Conservation (phyloP, 305 asterid genomes). For the Rubia balearica region DNA sequence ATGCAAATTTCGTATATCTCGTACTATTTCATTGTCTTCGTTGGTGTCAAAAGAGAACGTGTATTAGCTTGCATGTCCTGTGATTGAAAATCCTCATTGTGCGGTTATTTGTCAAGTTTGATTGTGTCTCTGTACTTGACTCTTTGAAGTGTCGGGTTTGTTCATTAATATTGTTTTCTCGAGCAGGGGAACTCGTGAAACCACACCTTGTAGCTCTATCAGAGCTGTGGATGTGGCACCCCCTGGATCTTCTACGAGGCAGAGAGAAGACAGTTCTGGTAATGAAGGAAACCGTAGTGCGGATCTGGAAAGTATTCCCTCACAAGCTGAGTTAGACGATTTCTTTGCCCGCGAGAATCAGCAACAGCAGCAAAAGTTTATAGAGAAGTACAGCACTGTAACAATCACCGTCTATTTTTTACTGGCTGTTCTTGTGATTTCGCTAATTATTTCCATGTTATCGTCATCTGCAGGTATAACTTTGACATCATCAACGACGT, state of each 20-base stretch:
- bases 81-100: neutral
- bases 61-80: neutral
- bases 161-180: slow-evolving; percentile 1
- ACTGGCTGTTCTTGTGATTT: neutral
- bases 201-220: slow-evolving; percentile 56
- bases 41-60: neutral
- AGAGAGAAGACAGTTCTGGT: slow-evolving; percentile 21
- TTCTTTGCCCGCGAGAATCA: slow-evolving; percentile 54
- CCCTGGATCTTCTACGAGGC: slow-evolving; percentile 57
- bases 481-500: slow-evolving; percentile 54
- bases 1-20: neutral
- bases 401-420: neutral
- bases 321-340: slow-evolving; percentile 56
- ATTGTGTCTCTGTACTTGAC: neutral
- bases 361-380: slow-evolving; percentile 41
- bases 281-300: slow-evolving; percentile 32
- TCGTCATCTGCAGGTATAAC: slow-evolving; percentile 50
- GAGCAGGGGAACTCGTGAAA: slow-evolving; percentile 62
- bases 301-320: slow-evolving; percentile 32
- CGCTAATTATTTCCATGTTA: neutral
- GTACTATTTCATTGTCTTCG: neutral
- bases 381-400: slow-evolving; percentile 47
- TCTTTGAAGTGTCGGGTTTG: neutral
- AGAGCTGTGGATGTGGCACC: slow-evolving; percentile 35
- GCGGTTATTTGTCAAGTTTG: neutral